Percentiles rank a stretch among this genome's conserved stretches.
phyloP scores from a whole-genome alignment of 305 asterid genomes.

The Fraxinus baroniana region DNA sequence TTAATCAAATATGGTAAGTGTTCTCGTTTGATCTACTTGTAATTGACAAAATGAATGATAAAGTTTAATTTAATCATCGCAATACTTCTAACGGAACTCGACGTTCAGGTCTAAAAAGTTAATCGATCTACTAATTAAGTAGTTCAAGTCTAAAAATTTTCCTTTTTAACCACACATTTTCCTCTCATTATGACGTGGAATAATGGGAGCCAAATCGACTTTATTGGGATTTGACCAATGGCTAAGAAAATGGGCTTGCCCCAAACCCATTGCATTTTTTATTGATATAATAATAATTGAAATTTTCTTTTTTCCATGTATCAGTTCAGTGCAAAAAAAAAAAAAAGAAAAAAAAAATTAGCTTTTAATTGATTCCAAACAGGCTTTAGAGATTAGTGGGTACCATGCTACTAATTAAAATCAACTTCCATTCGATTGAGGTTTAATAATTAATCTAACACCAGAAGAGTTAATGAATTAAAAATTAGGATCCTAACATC shows the following conservation, averaged over 20 bases:
- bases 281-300: not conserved
- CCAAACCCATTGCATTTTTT: not conserved
- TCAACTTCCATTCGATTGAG: not conserved
- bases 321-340: not conserved
- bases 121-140: not conserved
- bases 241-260: not conserved
- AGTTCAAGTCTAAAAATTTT: not conserved
- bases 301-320: not conserved
- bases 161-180: not conserved
- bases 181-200: not conserved
- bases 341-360: too few relatives aligned
- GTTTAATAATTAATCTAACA: not conserved
- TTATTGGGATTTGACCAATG: not conserved
- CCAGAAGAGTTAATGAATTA: not conserved
- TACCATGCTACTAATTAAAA: not conserved
- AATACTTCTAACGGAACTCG: not conserved
- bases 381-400: not conserved
- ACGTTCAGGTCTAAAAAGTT: not conserved
- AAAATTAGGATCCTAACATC: not conserved
- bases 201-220: not conserved
- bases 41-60: too few relatives aligned
- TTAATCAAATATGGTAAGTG: not conserved
- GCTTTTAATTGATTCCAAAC: not conserved
- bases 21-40: not conserved
- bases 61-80: not conserved